These are phyloP conservation scores for Fusarium praegraminearum DNA, from an alignment of 2,329 filamentous ascomycete genomes.

Conservation along the genomic window DNA sequence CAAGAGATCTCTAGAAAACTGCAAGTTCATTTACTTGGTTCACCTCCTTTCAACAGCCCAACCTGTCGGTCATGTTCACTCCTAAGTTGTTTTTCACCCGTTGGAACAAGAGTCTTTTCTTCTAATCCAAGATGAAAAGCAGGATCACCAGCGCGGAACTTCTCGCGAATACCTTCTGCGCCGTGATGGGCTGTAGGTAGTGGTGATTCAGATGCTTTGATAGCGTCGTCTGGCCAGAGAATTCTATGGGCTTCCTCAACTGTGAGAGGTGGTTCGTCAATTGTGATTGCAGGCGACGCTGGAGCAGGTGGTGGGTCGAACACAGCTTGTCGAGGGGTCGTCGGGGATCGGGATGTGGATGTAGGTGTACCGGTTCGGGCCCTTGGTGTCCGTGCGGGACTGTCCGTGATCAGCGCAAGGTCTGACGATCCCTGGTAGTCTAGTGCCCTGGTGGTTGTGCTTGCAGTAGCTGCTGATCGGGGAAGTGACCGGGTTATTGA, in stretches of 20 bases:
- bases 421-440: slow-evolving; percentile 35
- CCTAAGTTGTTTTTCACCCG: slow-evolving; percentile 53
- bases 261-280: slow-evolving; percentile 53
- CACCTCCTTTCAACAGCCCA: slow-evolving; percentile 43
- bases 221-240: slow-evolving; percentile 53
- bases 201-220: slow-evolving; percentile 31
- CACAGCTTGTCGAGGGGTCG: slow-evolving; percentile 37
- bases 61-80: slow-evolving; percentile 50
- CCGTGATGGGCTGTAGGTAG: slow-evolving; percentile 19
- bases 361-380: slow-evolving; percentile 38
- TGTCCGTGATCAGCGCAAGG: slow-evolving; percentile 29
- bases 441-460: slow-evolving; percentile 21
- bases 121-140: slow-evolving; percentile 51
- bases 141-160: slow-evolving; percentile 55
- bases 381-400: slow-evolving; percentile 37
- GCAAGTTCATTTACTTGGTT: slow-evolving; percentile 33
- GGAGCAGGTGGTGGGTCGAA: slow-evolving; percentile 20
- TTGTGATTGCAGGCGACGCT: slow-evolving; percentile 24
- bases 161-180: slow-evolving; percentile 53
- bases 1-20: not conserved
- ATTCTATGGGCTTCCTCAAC: slow-evolving; percentile 56
- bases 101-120: slow-evolving; percentile 55
- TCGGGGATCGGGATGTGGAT: slow-evolving; percentile 36
- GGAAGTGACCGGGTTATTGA: slow-evolving; percentile 32
- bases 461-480: slow-evolving; percentile 28